These are phyloP conservation scores for Aspergillus sojae DNA, from an alignment of 2,329 filamentous ascomycete genomes.

Conservation along the genomic window DNA sequence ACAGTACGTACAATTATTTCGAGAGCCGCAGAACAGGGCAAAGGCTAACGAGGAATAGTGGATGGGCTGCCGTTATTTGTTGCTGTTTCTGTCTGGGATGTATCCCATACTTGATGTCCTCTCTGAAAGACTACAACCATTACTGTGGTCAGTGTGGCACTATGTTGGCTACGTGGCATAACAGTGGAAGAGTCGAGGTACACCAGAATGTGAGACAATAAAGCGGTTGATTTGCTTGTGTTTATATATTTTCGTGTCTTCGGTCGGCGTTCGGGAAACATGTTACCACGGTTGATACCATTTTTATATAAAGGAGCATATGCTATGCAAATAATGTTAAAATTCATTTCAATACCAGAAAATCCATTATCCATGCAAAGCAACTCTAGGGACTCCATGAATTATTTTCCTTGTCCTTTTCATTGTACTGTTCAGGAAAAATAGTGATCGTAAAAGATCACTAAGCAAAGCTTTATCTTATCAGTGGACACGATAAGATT, in stretches of 20 bases:
- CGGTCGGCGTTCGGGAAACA: background rate
- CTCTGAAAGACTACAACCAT: slow-evolving; percentile 53
- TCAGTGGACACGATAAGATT: background rate
- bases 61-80: slow-evolving; percentile 51
- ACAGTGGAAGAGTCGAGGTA: slow-evolving; percentile 51
- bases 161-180: slow-evolving; percentile 52
- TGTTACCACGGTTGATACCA: background rate
- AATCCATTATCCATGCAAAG: too few species aligned
- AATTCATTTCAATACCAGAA: too few species aligned
- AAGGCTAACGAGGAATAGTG: slow-evolving; percentile 32
- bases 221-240: fast-evolving
- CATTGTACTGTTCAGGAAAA: background rate
- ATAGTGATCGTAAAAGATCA: background rate
- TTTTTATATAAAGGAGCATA: background rate
- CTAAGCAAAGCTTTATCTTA: slow-evolving; percentile 6
- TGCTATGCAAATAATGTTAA: background rate
- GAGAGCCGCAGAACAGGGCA: too few species aligned
- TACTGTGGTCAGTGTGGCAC: slow-evolving; percentile 51
- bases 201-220: slow-evolving; percentile 25
- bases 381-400: too few species aligned
- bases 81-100: slow-evolving; percentile 49
- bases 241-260: background rate
- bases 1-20: slow-evolving; percentile 26
- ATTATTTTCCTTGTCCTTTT: too few species aligned
- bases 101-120: slow-evolving; percentile 52